Base-by-base conservation (phyloP, 805 yeast genomes). In the Crinitomyces ghanaensis region DNA sequence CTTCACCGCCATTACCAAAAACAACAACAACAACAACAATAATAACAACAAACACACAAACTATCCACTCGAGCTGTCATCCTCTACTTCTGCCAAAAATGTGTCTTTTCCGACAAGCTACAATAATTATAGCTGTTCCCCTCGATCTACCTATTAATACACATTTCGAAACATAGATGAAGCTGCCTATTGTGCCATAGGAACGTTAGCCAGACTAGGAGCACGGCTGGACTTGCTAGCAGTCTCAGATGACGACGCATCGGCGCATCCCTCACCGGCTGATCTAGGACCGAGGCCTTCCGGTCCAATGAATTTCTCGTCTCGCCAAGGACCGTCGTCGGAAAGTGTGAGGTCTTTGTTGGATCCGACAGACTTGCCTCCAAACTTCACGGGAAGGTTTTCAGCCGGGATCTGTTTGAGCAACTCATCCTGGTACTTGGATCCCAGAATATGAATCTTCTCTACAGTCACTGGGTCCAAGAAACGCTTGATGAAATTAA, bases 291-390 rank as follows among this genome's bases (percentile, higher is more conserved):
- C 94, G 59, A 77, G 83, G 43, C 95, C 95, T 63, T 86, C 97
- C 38, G 95, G 93, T 9, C 96, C 97, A 54, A 85, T 77, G 60
- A 51, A 88, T 60, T 79, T 49, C 20, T 77, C 65, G 41, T 88
- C 91, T 70, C 95, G 81, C 98, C 98, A 91, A 43, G 98, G 98
- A 46, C 98, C 98, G 45, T 78, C 65, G 56, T 91, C 97, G 25
- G 91, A 74, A 51, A 91, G 64, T 58, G 77, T 81, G 44, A 91
- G 70, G 17, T 93, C 95, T 30, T 74, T 80, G 6, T 70, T 67
- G 27, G 75, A 77, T 6, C 17, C 19, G 45, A 61, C 70, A 21
- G 91, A 76, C 43, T 53, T 51, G 46, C 98, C 98, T 42, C 98
- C 98, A 50, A 82, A 88, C 63, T 83, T 84, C 30, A 48, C 65